These are phyloP conservation scores for Aspergillus carbonarius DNA, from an alignment of 2,329 filamentous ascomycete species.

Conservation along the genomic window DNA sequence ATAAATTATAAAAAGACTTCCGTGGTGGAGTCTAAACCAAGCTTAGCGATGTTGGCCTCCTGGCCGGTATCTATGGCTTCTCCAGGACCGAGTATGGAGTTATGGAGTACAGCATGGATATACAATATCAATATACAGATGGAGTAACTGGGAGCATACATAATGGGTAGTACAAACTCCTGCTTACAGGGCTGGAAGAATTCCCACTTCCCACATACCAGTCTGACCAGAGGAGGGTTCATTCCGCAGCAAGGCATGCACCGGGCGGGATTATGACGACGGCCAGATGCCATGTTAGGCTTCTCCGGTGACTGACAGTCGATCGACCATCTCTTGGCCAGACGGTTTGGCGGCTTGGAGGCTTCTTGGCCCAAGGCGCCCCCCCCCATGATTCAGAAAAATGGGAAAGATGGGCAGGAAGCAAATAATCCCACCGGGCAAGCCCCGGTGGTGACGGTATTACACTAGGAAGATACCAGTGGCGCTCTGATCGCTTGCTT, in stretches of 20 bases:
- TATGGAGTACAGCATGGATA: not conserved
- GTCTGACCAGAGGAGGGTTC: not conserved
- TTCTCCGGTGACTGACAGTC: slow-evolving; percentile 3
- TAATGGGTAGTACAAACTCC: slow-evolving; percentile 7
- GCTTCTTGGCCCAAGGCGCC: not conserved
- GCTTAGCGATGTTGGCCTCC: not conserved
- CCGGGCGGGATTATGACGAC: slow-evolving; percentile 20
- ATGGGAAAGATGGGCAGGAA: slow-evolving; percentile 3
- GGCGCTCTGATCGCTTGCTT: slow-evolving; percentile 35
- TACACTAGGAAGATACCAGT: slow-evolving; percentile 24
- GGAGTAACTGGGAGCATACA: not conserved
- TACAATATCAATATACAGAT: not conserved
- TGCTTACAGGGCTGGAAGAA: slow-evolving; percentile 6
- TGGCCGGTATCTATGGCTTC: not conserved
- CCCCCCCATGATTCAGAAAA: slow-evolving; percentile 3
- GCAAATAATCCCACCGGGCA: slow-evolving; percentile 7
- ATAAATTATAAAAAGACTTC: not conserved
- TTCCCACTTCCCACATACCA: slow-evolving; percentile 8
- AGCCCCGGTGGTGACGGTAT: slow-evolving; percentile 8
- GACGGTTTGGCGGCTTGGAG: not conserved
- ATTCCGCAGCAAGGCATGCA: slow-evolving; percentile 23
- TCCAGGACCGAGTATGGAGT: not conserved
- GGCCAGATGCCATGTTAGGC: slow-evolving; percentile 2
- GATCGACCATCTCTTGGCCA: not conserved
- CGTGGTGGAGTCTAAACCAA: slow-evolving; percentile 4